Base-by-base conservation (phyloP, 2,329 filamentous ascomycete genomes). In the Arthrobotrys megalospora region DNA sequence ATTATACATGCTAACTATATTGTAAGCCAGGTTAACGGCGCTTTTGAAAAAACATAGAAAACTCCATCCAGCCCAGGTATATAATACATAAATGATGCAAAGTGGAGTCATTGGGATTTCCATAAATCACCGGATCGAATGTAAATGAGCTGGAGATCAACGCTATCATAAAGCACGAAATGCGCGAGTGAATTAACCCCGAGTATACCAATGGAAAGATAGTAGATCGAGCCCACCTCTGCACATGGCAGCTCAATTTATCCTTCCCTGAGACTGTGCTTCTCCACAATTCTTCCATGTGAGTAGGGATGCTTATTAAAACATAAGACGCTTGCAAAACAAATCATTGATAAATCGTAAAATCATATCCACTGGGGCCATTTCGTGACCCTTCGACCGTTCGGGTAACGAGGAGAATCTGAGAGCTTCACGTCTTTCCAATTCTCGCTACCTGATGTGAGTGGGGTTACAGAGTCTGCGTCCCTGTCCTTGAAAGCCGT, bases 401-500 rank as follows among this genome's bases (percentile, higher is more conserved):
- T 65, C 8, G 63, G 6, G 12, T 45, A 16, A 19, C 52, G 63
- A 10, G 63, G 70, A 19, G 70, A 45, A 10, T 67, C 53, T 1
- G 45, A 21, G 32, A 53, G 28, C 16, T 69, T 76, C 6, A 65
- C 47, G 14, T 69, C 64, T 24, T 60, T 76, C 72, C 72, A 76
- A 2, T 43, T 43, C 43, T 58, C 64, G 10, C 58, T 65, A 6
- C 62, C 45, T 6, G 65, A 50, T 16, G 72, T 76, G 12, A 76
- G 53, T n/a, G 72, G 72, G 3, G 65, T 76, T 1, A 43, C 58
- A 10, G 72, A 69, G 38, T 75, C 62, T 28, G 58, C 63, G 16
- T 60, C 55, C n/a, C 60, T 69, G 10, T 65, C 72, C 36, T 64
- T 76, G 6, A 77, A 43, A 1, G 73, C 48, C 6, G 73, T 71